A percentile compares a stretch with the other conserved stretches of the same genome.
These are phyloP conservation scores for Aspergillus sp. DNA, from an alignment of 2,329 filamentous ascomycete species.

Conservation along the genomic window DNA sequence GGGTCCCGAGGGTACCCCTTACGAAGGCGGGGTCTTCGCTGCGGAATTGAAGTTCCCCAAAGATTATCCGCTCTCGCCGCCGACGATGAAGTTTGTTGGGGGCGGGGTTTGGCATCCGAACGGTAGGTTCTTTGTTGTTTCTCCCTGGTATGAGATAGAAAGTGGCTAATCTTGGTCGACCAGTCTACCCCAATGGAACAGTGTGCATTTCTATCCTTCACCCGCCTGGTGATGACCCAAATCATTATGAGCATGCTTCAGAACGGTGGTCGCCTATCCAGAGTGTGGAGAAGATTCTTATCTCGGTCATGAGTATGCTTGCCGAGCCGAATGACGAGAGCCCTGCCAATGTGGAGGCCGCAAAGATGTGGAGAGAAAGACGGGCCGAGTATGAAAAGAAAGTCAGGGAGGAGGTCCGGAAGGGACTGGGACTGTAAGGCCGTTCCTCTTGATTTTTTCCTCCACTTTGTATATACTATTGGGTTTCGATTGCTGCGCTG, in stretches of 20 bases:
- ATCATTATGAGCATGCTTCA: slow-evolving; percentile 95
- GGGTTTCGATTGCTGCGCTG: slow-evolving; percentile 1
- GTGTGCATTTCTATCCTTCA: slow-evolving; percentile 99
- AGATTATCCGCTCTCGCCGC: slow-evolving; percentile 95
- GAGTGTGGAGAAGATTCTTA: slow-evolving; percentile 95
- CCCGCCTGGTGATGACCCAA: slow-evolving; percentile 93
- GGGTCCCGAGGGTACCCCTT: slow-evolving; percentile 92
- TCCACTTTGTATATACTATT: slow-evolving; percentile 2
- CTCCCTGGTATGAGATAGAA: neutral
- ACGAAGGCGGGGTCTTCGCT: slow-evolving; percentile 93
- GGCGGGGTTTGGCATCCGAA: slow-evolving; percentile 94
- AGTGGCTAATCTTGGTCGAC: neutral
- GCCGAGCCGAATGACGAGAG: slow-evolving; percentile 97
- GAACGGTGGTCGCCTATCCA: slow-evolving; percentile 98
- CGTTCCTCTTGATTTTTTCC: neutral
- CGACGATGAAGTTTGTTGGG: slow-evolving; percentile 92
- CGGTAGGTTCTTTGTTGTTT: slow-evolving; percentile 58
- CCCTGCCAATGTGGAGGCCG: slow-evolving; percentile 93
- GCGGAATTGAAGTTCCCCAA: slow-evolving; percentile 93
- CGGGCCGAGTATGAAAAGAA: slow-evolving; percentile 82
- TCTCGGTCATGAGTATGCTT: slow-evolving; percentile 97
- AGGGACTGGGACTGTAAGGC: slow-evolving; percentile 72
- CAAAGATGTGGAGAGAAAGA: slow-evolving; percentile 92
- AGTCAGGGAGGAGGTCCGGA: slow-evolving; percentile 80
- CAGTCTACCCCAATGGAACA: slow-evolving; percentile 87